Percentiles rank a stretch among this genome's conserved stretches.
phyloP scores from a whole-genome alignment of 148 eudicot species.

The Spergularia marina region DNA sequence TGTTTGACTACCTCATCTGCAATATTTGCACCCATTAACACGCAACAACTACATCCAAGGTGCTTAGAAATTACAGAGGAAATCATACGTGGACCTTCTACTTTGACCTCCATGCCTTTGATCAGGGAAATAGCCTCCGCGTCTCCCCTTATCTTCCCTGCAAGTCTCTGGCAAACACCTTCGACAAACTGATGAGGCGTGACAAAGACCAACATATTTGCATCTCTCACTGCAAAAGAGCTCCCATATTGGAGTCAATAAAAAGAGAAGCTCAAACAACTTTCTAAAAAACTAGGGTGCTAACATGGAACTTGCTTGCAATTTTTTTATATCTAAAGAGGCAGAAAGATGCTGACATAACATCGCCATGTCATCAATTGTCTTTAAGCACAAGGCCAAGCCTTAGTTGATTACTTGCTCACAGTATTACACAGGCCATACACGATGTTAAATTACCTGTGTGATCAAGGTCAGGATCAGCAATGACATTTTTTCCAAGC shows the following conservation, averaged over 20 bases:
- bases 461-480: slow-evolving; percentile 79
- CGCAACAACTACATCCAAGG: slow-evolving; percentile 73
- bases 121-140: slow-evolving; percentile 83
- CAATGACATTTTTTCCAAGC: slow-evolving; percentile 88
- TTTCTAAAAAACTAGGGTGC: neutral
- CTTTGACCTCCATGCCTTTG: slow-evolving; percentile 97
- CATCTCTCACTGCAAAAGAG: slow-evolving; percentile 62
- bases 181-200: slow-evolving; percentile 94
- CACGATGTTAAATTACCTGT: slow-evolving; percentile 47
- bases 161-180: slow-evolving; percentile 63
- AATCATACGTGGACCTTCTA: slow-evolving; percentile 89
- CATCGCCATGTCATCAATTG: neutral
- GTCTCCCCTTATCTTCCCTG: slow-evolving; percentile 60
- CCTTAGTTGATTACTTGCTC: neutral
- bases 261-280: neutral
- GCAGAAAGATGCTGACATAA: neutral
- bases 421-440: neutral
- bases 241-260: neutral
- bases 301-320: neutral
- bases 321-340: neutral
- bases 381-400: neutral
- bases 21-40: slow-evolving; percentile 95
- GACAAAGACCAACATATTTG: slow-evolving; percentile 91
- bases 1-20: slow-evolving; percentile 69
- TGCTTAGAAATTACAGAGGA: slow-evolving; percentile 62